Evolutionary conservation across 306 rosid genomes (phyloP).

Genomic region (Cucumis melo): DNA sequence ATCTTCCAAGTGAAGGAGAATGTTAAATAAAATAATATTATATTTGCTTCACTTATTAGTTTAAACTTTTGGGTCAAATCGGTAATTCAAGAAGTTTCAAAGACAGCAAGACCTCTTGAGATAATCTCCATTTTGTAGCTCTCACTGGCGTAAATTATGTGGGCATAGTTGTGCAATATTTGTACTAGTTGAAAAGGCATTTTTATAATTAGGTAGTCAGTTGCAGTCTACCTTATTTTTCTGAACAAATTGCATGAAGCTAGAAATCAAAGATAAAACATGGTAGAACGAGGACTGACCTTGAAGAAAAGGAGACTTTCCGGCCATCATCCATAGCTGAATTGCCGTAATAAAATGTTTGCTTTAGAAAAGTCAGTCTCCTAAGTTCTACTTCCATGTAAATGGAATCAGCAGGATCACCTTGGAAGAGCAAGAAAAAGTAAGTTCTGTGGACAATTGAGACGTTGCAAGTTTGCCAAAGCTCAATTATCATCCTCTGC

Average conservation of each 20-base stretch:
- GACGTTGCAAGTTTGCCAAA: constrained; percentile 80
- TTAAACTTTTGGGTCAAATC: too few relatives aligned
- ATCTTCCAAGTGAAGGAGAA: too few relatives aligned
- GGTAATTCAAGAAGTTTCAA: background rate
- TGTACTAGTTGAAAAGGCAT: background rate
- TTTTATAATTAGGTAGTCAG: background rate
- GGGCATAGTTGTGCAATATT: background rate
- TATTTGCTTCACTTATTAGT: too few relatives aligned
- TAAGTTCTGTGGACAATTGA: constrained; percentile 92
- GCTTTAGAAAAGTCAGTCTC: constrained; percentile 70
- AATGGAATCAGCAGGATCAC: constrained; percentile 81
- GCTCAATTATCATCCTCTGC: constrained; percentile 59
- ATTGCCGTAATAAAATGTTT: constrained; percentile 51
- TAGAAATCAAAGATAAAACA: background rate
- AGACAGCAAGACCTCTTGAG: background rate
- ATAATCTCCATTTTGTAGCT: background rate
- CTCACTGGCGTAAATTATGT: background rate
- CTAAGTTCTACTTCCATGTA: constrained; percentile 91
- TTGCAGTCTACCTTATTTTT: background rate
- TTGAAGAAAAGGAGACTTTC: constrained; percentile 49
- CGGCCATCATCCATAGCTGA: constrained; percentile 38
- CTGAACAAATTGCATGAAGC: background rate
- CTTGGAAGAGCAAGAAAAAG: constrained; percentile 89
- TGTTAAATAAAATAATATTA: too few relatives aligned
- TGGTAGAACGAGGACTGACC: constrained; percentile 33